Conservation (phyloP, 805 yeast species). For the Sungouiozyma intestinalis region DNA sequence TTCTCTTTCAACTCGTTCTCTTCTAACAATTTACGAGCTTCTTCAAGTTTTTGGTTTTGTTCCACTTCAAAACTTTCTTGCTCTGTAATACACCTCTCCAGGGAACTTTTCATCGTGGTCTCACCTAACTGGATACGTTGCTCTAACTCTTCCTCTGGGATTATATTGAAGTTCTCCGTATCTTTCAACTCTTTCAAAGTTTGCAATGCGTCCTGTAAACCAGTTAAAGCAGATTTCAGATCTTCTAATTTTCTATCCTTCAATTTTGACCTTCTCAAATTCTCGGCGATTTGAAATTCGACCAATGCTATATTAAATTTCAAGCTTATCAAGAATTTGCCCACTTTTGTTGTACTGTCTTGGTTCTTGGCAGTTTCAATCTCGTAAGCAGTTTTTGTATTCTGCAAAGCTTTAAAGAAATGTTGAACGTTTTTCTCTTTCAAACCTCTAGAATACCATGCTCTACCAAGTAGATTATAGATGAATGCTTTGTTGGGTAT, state of each 20-base stretch:
- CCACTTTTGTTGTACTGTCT: constrained; percentile 23
- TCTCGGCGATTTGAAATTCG: constrained; percentile 80
- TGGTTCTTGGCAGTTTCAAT: constrained; percentile 10
- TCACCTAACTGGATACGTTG: constrained; percentile 83
- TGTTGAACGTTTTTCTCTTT: constrained; percentile 55
- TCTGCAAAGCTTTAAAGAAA: constrained; percentile 51
- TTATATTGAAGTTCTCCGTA: constrained; percentile 49
- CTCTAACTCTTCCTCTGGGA: constrained; percentile 66
- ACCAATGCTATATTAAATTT: constrained; percentile 76
- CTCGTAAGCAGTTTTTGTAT: constrained; percentile 46
- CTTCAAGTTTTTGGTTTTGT: constrained; percentile 51
- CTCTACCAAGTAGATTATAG: constrained; percentile 67
- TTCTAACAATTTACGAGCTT: constrained; percentile 58
- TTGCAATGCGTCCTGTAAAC: constrained; percentile 52
- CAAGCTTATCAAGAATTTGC: constrained; percentile 36
- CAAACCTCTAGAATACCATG: constrained; percentile 75
- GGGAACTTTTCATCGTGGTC: constrained; percentile 59
- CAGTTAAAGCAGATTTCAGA: constrained; percentile 44
- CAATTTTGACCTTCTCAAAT: constrained; percentile 49
- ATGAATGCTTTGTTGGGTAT: constrained; percentile 56
- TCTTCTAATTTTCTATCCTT: constrained; percentile 53
- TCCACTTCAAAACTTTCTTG: constrained; percentile 58
- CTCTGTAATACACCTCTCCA: constrained; percentile 59
- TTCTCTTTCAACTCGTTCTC: constrained; percentile 42
- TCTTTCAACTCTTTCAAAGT: constrained; percentile 49